Base-by-base conservation (phyloP, 768 basidiomycete genomes). In the Piloderma croceum region DNA sequence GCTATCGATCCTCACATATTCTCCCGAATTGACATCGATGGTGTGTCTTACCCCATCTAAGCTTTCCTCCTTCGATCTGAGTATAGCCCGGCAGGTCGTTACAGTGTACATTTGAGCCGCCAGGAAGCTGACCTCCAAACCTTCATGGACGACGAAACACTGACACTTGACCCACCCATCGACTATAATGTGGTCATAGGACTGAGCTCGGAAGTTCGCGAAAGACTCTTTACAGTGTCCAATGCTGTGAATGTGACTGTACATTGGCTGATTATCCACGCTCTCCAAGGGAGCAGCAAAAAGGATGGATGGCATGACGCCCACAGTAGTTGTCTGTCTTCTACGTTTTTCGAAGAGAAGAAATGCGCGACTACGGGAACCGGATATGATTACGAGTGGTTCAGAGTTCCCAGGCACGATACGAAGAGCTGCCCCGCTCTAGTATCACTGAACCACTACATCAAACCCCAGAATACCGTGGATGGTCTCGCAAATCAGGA, bases 251-350 rank as follows among this genome's bases (percentile, higher is more conserved):
- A 39, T 32, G 31, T 41, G 34, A 38, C 42, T 42, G 17, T 32
- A 44, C 9, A 35, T 9, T 18, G n/a, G 9, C 24, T 23, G 20
- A 2, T 42, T 42, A 18, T 32, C 44, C 9, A 35, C 10, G 10
- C 10, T n/a, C 24, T 23, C 20, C 2, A 41, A 91, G 90, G 90
- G 90, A n/a, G 84, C 85, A 3, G 91, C 86, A 12, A 91, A 90
- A 59, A 69, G 90, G 20, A 90, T 93, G 79, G 90, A 93, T 56
- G 91, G 91, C 6, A 88, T 93, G 76, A 94, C 91, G 3, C 90
- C 90, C 2, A 73, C 81, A 0, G 77, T 78, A 1, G 64, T 85
- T n/a, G 69, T 90, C 10, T 68, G 69, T 29, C 57, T 93, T 19
- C 64, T 92, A 46, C 76, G 73, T 50, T 72, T 87, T 54, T 79